These are phyloP conservation scores for Brassica rapa DNA, from an alignment of 345 rosid species.

Conservation along the genomic window DNA sequence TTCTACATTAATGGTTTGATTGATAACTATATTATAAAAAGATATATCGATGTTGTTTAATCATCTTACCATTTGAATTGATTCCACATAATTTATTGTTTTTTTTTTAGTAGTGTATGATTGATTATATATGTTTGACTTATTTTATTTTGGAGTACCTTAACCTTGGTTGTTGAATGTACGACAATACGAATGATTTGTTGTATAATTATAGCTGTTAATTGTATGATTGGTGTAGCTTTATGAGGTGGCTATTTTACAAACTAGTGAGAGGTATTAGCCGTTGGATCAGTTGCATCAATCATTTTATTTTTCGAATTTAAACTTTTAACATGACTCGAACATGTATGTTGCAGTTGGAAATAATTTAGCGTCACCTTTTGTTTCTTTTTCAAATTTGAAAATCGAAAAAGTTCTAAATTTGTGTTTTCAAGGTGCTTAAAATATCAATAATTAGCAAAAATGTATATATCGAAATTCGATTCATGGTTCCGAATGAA, in stretches of 20 bases:
- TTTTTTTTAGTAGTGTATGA: background rate
- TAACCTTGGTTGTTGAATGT: slow-evolving; percentile 11
- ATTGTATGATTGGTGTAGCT: slow-evolving; percentile 11
- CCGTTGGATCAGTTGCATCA: background rate
- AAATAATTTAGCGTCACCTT: slow-evolving; percentile 13
- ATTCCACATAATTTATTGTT: background rate
- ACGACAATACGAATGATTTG: background rate
- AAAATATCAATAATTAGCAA: background rate
- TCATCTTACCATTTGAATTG: background rate
- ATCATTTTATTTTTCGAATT: background rate
- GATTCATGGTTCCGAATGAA: background rate
- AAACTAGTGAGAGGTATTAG: background rate
- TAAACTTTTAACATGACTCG: background rate
- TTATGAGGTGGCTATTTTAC: slow-evolving; percentile 19
- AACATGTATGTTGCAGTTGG: slow-evolving; percentile 31
- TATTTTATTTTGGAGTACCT: background rate
- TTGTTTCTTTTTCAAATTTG: slow-evolving; percentile 1
- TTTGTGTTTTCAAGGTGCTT: background rate
- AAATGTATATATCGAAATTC: background rate
- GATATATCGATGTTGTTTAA: background rate
- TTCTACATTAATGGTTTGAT: background rate
- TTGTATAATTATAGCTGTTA: slow-evolving; percentile 1
- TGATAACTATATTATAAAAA: background rate
- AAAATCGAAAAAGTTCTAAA: background rate
- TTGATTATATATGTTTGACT: background rate